Base-by-base conservation (phyloP, 768 basidiomycete genomes). In the Termitomyces titanicus region DNA sequence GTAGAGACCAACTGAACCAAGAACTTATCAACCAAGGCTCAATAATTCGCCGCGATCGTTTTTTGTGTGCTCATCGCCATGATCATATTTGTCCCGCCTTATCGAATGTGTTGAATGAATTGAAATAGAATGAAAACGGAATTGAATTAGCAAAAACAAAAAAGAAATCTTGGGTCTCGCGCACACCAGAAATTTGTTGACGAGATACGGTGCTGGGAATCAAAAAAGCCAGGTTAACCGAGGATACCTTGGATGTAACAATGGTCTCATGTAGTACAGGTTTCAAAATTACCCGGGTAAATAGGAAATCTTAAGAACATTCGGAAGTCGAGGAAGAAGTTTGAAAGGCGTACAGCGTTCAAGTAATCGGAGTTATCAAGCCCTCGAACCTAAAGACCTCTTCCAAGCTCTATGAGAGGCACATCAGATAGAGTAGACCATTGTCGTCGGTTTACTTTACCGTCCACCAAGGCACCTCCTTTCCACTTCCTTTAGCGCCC, bases 321-420 rank as follows among this genome's bases (percentile, higher is more conserved):
- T n/a, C n/a, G n/a, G n/a, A 17, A 15, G 31, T 43, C 12, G 18
- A 46, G 27, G 15, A 31, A 17, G 29, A 25, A 13, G 27, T n/a
- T 7, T 7, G 8, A 24, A 27, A 1, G 11, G 13, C 1, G 31
- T 29, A 35, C 13, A 51, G 2, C 18, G 20, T 8, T 29, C 17
- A 13, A 33, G 13, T 22, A 2, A 33, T 22, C 2, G 31, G 7
- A 24, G 18, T 18, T 34, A 31, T 55, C 35, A 59, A 15, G 42
- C 81, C 80, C 35, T 88, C 87, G 64, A 88, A 85, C 49, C 86
- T 70, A 64, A 89, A 90, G 2, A 89, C 86, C 65, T 89, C 86
- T 58, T 86, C 81, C 33, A 80, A 59, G 27, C 77, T 73, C 80
- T 81, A 51, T 22, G 20, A 33, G 38, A 31, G 7, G n/a, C 22